phyloP scores from a whole-genome alignment of 176 grass and related monocot genomes.

The Secale cereale region DNA sequence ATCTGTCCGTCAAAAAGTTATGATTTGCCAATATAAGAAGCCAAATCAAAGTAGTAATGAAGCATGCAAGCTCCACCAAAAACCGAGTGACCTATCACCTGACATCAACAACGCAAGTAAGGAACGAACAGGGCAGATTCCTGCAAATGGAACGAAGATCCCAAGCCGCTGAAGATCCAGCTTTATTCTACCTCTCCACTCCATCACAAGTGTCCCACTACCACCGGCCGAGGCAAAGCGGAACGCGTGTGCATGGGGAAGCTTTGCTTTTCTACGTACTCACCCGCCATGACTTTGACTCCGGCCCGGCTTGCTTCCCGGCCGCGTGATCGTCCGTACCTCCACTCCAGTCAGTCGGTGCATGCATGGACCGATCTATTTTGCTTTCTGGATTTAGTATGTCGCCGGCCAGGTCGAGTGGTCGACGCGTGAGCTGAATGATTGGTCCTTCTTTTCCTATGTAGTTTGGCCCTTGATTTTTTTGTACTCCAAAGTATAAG shows the following conservation, averaged over 20 bases:
- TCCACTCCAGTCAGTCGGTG: constrained; percentile 22
- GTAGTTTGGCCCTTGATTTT: not conserved
- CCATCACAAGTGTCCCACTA: constrained; percentile 5
- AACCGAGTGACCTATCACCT: not conserved
- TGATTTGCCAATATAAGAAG: not conserved
- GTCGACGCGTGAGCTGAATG: not conserved
- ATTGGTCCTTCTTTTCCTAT: not conserved
- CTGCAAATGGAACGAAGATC: constrained; percentile 24
- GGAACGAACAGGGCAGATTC: constrained; percentile 20
- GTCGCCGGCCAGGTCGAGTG: constrained; percentile 11
- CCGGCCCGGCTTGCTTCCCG: not conserved
- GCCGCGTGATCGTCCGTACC: not conserved
- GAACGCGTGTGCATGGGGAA: constrained; percentile 12
- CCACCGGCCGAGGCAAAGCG: constrained; percentile 8
- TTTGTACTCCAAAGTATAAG: constrained; percentile 19
- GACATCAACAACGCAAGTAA: not conserved
- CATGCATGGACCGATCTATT: not conserved
- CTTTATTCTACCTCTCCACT: constrained; percentile 6
- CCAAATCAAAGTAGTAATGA: too few relatives aligned
- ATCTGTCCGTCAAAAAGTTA: not conserved
- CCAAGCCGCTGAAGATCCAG: not conserved
- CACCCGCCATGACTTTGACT: not conserved
- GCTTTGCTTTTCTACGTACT: not conserved
- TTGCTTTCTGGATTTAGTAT: not conserved
- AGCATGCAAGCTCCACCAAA: not conserved